phyloP scores from a whole-genome alignment of 2,329 filamentous ascomycete genomes.

The Paecilomyces variotii region DNA sequence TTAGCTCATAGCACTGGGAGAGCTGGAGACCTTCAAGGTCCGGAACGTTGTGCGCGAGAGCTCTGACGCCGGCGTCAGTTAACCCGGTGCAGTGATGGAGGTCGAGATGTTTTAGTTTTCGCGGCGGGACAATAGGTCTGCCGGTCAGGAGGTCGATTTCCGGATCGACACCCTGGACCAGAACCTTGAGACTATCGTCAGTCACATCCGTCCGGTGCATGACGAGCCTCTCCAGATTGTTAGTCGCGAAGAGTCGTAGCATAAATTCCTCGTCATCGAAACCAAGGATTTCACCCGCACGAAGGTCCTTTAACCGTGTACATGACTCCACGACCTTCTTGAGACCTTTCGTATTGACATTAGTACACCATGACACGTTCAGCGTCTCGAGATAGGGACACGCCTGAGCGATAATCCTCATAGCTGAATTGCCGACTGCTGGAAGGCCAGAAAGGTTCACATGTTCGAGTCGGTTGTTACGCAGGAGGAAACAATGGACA shows the following conservation, averaged over 20 bases:
- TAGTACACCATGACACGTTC: slow-evolving; percentile 89
- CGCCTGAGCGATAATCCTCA: slow-evolving; percentile 74
- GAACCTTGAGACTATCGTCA: slow-evolving; percentile 63
- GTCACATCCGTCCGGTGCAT: slow-evolving; percentile 69
- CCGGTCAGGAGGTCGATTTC: slow-evolving; percentile 75
- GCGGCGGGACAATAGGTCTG: slow-evolving; percentile 64
- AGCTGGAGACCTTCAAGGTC: slow-evolving; percentile 75
- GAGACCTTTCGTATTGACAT: slow-evolving; percentile 71
- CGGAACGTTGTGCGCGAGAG: slow-evolving; percentile 66
- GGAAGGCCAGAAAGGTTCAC: slow-evolving; percentile 78
- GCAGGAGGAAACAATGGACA: slow-evolving; percentile 69
- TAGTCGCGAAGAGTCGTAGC: slow-evolving; percentile 65
- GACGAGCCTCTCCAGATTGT: slow-evolving; percentile 73
- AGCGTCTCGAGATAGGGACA: slow-evolving; percentile 76
- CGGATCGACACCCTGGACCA: slow-evolving; percentile 68
- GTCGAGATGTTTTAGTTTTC: slow-evolving; percentile 76
- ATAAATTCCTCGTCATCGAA: slow-evolving; percentile 70
- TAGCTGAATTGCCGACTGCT: slow-evolving; percentile 68
- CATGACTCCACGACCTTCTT: slow-evolving; percentile 66
- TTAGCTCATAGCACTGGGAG: slow-evolving; percentile 66
- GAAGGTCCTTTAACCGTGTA: slow-evolving; percentile 64
- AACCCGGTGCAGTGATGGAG: slow-evolving; percentile 69
- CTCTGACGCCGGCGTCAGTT: slow-evolving; percentile 63
- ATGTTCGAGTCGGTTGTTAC: slow-evolving; percentile 70
- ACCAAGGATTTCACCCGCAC: slow-evolving; percentile 72